phyloP scores from a whole-genome alignment of 176 grass and related monocot genomes.

The Raddia guianensis region DNA sequence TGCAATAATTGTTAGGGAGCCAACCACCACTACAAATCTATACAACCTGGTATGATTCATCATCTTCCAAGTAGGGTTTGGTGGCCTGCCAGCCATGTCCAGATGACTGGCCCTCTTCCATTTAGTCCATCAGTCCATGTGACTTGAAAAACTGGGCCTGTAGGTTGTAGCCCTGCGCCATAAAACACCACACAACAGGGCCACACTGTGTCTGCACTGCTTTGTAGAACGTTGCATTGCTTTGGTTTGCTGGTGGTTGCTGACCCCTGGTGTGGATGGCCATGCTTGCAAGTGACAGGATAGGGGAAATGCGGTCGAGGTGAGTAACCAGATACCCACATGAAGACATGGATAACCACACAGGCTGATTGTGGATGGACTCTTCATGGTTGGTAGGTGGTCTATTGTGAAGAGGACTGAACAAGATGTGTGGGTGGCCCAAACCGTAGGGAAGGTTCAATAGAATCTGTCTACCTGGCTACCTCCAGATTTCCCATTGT shows the following conservation, averaged over 20 bases:
- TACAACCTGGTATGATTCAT: constrained; percentile 41
- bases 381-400: constrained; percentile 27
- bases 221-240: not conserved
- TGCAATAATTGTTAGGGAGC: not conserved
- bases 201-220: not conserved
- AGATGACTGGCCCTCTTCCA: not conserved
- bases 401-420: constrained; percentile 38
- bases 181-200: not conserved
- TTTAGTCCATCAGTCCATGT: constrained; percentile 28
- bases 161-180: not conserved
- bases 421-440: not conserved
- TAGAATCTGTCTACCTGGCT: constrained; percentile 31
- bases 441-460: not conserved
- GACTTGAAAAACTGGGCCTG: not conserved
- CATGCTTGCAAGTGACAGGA: constrained; percentile 17
- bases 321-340: constrained; percentile 7
- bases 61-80: not conserved
- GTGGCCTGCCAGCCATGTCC: constrained; percentile 19
- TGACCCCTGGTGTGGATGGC: constrained; percentile 4
- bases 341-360: not conserved
- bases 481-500: not conserved
- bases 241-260: not conserved
- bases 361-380: not conserved
- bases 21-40: not conserved
- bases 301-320: constrained; percentile 17